Conservation (phyloP, 2,329 filamentous ascomycete genomes). For the Paracoccidioides brasiliensis region DNA sequence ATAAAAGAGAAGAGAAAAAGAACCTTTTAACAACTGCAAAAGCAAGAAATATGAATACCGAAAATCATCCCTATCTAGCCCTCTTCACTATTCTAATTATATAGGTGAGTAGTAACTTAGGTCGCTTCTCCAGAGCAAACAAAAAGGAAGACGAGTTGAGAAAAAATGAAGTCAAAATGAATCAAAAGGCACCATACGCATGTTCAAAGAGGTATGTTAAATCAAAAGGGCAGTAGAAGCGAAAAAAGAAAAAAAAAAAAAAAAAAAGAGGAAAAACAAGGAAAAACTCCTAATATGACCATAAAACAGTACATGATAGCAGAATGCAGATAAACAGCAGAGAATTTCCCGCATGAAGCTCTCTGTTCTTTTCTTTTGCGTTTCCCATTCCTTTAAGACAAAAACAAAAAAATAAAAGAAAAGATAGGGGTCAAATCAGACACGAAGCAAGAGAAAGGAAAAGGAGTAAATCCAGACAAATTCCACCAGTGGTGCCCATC, state of each 20-base stretch:
- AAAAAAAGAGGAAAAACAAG: background rate
- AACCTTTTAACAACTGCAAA: background rate
- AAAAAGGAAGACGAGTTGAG: background rate
- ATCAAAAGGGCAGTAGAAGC: background rate
- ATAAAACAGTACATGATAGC: background rate
- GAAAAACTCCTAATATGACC: background rate
- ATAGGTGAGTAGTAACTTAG: too few relatives aligned
- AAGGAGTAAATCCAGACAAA: background rate
- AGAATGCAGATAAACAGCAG: background rate
- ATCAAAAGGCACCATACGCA: background rate
- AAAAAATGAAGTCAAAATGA: too few relatives aligned
- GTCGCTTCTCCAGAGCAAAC: background rate
- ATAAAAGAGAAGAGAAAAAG: background rate
- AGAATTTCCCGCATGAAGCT: background rate
- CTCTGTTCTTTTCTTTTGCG: background rate
- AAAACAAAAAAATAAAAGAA: background rate
- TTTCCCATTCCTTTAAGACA: background rate
- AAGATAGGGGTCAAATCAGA: background rate
- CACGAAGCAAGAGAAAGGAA: background rate
- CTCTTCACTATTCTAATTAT: too few relatives aligned
- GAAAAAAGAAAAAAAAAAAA: background rate
- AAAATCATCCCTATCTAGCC: background rate
- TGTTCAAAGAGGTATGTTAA: background rate
- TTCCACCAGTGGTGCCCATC: background rate
- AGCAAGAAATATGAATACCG: conserved; percentile 9